phyloP scores from a whole-genome alignment of 495 filamentous ascomycete species.

The Platismatia glauca region DNA sequence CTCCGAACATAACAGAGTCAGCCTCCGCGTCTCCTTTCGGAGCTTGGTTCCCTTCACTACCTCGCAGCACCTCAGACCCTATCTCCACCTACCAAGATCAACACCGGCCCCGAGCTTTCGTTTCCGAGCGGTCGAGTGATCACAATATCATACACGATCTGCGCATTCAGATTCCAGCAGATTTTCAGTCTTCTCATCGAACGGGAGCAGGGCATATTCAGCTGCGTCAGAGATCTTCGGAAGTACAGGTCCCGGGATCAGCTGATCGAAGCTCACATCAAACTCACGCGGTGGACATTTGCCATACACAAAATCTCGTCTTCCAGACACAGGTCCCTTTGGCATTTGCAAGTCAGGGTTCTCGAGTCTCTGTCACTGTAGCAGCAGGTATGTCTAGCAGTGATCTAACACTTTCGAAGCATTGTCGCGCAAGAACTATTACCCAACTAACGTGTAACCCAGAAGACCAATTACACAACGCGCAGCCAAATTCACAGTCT shows the following conservation, averaged over 20 bases:
- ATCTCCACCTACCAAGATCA: not conserved
- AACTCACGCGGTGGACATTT: not conserved
- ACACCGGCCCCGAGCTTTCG: not conserved
- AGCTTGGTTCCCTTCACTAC: not conserved
- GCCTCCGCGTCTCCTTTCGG: not conserved
- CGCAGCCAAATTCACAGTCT: not conserved
- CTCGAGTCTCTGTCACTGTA: not conserved
- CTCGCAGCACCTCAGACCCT: slow-evolving; percentile 9
- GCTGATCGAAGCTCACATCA: not conserved
- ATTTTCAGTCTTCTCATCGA: not conserved
- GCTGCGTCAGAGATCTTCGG: not conserved
- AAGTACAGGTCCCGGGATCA: slow-evolving; percentile 1
- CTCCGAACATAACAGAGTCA: not conserved
- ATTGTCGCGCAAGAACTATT: not conserved
- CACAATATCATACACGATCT: not conserved
- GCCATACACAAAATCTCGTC: not conserved
- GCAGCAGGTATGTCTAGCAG: slow-evolving; percentile 4
- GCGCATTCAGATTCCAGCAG: not conserved
- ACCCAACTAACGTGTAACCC: not conserved
- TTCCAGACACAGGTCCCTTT: slow-evolving; percentile 15
- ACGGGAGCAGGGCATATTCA: not conserved
- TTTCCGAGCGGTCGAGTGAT: not conserved
- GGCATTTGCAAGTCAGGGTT: slow-evolving; percentile 4
- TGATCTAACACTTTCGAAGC: not conserved
- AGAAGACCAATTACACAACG: not conserved